Evolutionary conservation across 305 asterid genomes (phyloP).

Genomic region (Coffea humblotiana): DNA sequence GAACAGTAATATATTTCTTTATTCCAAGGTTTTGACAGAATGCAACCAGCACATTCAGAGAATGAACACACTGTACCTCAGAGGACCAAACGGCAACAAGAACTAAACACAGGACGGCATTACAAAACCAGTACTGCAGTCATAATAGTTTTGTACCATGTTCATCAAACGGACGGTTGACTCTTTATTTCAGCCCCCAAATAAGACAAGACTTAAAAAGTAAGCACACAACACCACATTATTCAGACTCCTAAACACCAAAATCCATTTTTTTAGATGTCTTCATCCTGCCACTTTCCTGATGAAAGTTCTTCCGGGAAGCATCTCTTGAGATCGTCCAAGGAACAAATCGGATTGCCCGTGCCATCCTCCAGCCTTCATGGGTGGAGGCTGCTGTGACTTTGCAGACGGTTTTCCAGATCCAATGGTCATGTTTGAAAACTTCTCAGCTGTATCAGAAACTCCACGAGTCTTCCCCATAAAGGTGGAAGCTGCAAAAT

Average conservation of each 20-base stretch:
- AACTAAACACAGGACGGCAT: background rate
- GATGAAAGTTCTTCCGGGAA: conserved; percentile 40
- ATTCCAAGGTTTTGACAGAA: background rate
- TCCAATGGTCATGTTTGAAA: conserved; percentile 52
- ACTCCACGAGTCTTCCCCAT: conserved; percentile 41
- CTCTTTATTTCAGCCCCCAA: background rate
- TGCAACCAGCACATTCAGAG: background rate
- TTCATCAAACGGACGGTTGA: background rate
- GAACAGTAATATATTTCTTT: too few species aligned
- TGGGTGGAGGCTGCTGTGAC: conserved; percentile 61
- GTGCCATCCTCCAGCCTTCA: conserved; percentile 98
- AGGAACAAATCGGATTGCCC: conserved; percentile 50
- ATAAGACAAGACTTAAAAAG: background rate
- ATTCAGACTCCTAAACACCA: conserved; percentile 6
- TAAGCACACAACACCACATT: conserved; percentile 7
- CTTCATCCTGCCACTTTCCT: conserved; percentile 60
- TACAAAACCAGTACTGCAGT: background rate
- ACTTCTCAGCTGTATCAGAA: conserved; percentile 57
- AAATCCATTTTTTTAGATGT: background rate
- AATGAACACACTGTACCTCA: background rate
- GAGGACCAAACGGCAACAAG: background rate
- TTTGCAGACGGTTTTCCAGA: conserved; percentile 46
- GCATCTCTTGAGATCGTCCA: conserved; percentile 54
- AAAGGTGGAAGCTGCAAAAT: conserved; percentile 39
- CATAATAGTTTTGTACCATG: background rate